Base-by-base conservation (phyloP, 2,329 filamentous ascomycete species). In the Cercospora janseana region DNA sequence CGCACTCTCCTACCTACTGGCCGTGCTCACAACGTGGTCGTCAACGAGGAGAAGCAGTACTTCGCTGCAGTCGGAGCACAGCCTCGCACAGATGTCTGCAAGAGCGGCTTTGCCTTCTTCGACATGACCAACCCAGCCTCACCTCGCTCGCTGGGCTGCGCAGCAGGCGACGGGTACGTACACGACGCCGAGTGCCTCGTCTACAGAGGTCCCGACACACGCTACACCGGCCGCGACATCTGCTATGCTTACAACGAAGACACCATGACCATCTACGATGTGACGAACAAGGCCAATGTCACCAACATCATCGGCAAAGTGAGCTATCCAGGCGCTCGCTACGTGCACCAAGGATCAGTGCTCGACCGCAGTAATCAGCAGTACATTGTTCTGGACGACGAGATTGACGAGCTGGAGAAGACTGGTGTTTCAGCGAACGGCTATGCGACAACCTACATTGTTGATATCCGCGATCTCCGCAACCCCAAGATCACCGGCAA, bases 171-270 rank as follows among this genome's bases (percentile, higher is more conserved):
- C 60, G 77, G 76, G 45, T 80, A 80, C 60, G 76, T 79, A 12
- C 77, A 80, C 63, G 77, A 80, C 56, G 77, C 77, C 3, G 76
- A 52, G 64, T 80, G 78, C 62, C 63, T 80, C 26, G 70, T 74
- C 46, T 76, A 77, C 66, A 68, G 66, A 3, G 75, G 76, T 2
- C 75, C 75, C 1, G 70, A 76, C 51, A 62, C 63, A 37, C 58
- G 66, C 20, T 78, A 75, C 63, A 58, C 63, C 6, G 73, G 70
- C 6, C 64, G 65, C 1, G 73, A 78, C n/a, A 75, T 78, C 54
- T 78, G 75, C 68, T 76, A 73, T 64, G 71, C 70, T 27, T 77
- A 75, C 69, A 76, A 77, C 63, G 74, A 75, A 54, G 71, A 75
- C 57, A 71, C 71, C 2, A 52, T 74, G 42, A 72, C 71, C 32